Percentiles rank a stretch among this genome's conserved stretches.
Evolutionary conservation across 2,329 filamentous ascomycete genomes (phyloP).

Genomic region (Leptographium procerum): DNA sequence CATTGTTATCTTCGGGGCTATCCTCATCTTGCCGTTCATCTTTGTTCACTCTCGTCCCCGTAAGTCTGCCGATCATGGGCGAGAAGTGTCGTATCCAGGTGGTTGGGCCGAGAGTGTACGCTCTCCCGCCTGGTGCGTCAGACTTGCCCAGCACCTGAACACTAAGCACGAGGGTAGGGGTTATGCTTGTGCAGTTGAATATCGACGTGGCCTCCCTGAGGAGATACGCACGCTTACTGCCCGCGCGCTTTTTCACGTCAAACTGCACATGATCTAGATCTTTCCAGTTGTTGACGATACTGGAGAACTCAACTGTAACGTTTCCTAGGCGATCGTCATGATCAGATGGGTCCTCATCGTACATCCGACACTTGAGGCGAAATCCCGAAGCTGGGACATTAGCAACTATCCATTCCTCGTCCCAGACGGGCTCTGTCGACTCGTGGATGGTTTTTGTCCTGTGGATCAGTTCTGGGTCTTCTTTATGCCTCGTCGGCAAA

Average conservation of each 20-base stretch:
- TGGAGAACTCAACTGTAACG: constrained; percentile 56
- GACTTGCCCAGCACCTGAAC: constrained; percentile 70
- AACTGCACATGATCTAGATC: constrained; percentile 52
- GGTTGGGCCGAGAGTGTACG: constrained; percentile 70
- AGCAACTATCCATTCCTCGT: constrained; percentile 77
- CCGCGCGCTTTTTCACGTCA: constrained; percentile 70
- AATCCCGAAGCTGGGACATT: constrained; percentile 77
- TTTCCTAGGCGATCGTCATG: constrained; percentile 82
- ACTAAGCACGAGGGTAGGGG: constrained; percentile 60
- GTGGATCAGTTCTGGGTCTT: constrained; percentile 64
- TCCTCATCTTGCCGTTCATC: constrained; percentile 40
- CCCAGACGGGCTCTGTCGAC: constrained; percentile 67
- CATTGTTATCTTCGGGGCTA: constrained; percentile 3
- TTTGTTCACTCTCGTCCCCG: constrained; percentile 57
- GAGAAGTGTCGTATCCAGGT: constrained; percentile 77
- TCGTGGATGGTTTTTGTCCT: constrained; percentile 67
- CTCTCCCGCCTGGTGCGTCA: constrained; percentile 52
- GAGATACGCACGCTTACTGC: constrained; percentile 76
- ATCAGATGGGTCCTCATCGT: constrained; percentile 82
- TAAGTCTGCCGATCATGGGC: constrained; percentile 73
- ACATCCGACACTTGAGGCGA: constrained; percentile 71
- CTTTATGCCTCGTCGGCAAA: constrained; percentile 68
- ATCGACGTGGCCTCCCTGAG: constrained; percentile 57
- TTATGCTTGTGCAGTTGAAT: constrained; percentile 53
- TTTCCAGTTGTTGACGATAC: constrained; percentile 53